phyloP scores from a whole-genome alignment of 1,284 basidiomycete species.

The Fomitiporia mediterranea region DNA sequence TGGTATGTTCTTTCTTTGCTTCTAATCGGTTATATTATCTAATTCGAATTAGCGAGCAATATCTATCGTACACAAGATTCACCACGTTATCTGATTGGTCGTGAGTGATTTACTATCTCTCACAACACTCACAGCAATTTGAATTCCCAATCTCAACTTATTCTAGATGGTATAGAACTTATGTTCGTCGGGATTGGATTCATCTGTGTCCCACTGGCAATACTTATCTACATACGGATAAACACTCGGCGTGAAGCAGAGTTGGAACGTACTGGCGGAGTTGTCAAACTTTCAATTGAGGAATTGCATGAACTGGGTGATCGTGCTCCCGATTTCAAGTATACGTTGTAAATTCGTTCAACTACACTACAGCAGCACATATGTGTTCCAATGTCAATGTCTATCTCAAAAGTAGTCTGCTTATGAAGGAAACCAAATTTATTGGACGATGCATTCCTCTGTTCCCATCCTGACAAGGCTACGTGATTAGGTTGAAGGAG shows the following conservation, averaged over 20 bases:
- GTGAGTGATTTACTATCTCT: slow-evolving; percentile 24
- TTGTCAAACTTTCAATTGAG: slow-evolving; percentile 34
- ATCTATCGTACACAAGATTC: slow-evolving; percentile 55
- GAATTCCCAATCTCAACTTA: neutral
- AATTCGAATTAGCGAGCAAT: slow-evolving; percentile 41
- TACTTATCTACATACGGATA: slow-evolving; percentile 48
- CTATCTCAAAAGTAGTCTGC: neutral
- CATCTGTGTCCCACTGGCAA: slow-evolving; percentile 44
- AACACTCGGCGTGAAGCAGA: slow-evolving; percentile 38
- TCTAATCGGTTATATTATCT: no score
- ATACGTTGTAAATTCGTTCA: slow-evolving; percentile 37
- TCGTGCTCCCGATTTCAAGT: slow-evolving; percentile 59
- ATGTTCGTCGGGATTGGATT: slow-evolving; percentile 67
- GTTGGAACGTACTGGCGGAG: slow-evolving; percentile 29
- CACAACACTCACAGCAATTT: no score
- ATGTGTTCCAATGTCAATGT: neutral
- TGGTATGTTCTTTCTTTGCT: neutral
- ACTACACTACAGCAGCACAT: neutral
- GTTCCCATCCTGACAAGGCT: neutral
- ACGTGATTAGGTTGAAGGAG: slow-evolving; percentile 37
- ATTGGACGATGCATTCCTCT: neutral
- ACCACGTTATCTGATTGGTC: slow-evolving; percentile 57
- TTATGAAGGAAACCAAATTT: no score
- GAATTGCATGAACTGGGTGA: slow-evolving; percentile 54
- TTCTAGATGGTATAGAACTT: slow-evolving; percentile 54